phyloP scores from a whole-genome alignment of 2,329 filamentous ascomycete genomes.

The Colletotrichum noveboracense region DNA sequence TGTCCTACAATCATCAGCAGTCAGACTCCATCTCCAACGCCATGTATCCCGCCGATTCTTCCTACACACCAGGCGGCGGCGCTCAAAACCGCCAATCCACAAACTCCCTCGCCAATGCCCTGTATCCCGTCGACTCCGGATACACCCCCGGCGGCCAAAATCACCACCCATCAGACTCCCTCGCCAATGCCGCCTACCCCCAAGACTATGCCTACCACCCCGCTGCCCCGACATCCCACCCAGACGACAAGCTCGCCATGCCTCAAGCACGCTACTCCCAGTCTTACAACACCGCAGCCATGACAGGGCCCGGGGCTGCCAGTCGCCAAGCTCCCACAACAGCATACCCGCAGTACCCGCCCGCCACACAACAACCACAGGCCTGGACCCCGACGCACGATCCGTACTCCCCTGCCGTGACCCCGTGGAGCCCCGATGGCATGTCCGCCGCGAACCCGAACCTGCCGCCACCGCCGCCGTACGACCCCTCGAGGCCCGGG shows the following conservation, averaged over 20 bases:
- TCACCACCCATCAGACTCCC: slow-evolving; percentile 3
- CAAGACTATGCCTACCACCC: slow-evolving; percentile 19
- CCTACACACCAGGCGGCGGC: neutral
- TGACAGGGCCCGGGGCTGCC: neutral
- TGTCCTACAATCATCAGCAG: slow-evolving; percentile 12
- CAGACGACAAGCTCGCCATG: slow-evolving; percentile 19
- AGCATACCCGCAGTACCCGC: neutral
- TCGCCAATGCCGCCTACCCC: slow-evolving; percentile 20
- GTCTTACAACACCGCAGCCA: slow-evolving; percentile 1
- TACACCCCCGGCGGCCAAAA: slow-evolving; percentile 6
- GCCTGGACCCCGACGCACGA: slow-evolving; percentile 2
- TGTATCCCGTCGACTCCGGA: slow-evolving; percentile 16
- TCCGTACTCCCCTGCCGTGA: neutral
- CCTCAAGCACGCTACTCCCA: slow-evolving; percentile 16
- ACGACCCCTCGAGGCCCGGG: slow-evolving; percentile 2
- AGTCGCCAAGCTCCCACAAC: neutral
- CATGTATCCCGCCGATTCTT: slow-evolving; percentile 2
- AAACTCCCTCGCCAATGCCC: slow-evolving; percentile 16
- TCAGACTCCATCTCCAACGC: slow-evolving; percentile 8
- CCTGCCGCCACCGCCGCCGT: slow-evolving; percentile 23
- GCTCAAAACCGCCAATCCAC: neutral
- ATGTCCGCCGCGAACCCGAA: slow-evolving; percentile 20
- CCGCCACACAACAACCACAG: neutral
- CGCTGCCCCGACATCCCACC: neutral
- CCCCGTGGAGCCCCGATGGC: slow-evolving; percentile 21